Base-by-base conservation (phyloP, 768 basidiomycete genomes). In the Lanmaoa rubissima region DNA sequence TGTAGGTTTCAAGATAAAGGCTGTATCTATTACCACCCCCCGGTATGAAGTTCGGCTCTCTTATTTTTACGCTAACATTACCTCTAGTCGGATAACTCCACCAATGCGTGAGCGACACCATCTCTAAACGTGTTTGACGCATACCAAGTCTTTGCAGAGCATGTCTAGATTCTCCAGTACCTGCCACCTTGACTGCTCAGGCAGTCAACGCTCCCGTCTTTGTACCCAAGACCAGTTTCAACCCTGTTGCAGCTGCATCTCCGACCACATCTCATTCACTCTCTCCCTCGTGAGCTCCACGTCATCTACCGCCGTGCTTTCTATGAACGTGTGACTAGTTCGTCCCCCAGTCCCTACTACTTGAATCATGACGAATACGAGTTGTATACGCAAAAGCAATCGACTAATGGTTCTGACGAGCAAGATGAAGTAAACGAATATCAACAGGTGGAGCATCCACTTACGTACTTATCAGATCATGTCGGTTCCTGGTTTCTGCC, bases 1-100 rank as follows among this genome's bases (percentile, higher is more conserved):
- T 95, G 93, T 77, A 88, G 89, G 75, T 92, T 80, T 63, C 84
- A 94, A 73, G 88, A 90, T 66, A 90, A 90, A 75, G 90, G 90
- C 57, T 95, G 93, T 74, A 77, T 81, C 48, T 94, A 89, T 70
- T 84, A 84, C 64, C 93, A 94, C 71, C 91, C 92, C 48, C 77
- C 83, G 64, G 87, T 89, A 69, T 51, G 70, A 34, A 24, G 34
- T 11, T 59, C 45, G 47, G 48, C 46, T 54, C 47, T 16, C 9
- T 36, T 26, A 17, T 42, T 45, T 51, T 52, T 31, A 31, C 44
- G 34, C 65, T 72, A 9, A 70, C 54, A 14, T 50, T n/a, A 21
- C 24, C 50, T 12, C 53, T 44, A 72, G 70, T 42, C 52, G 17
- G 65, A 69, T 24, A 51, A 42, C 49, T 44, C 60, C 32, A 49